Evolutionary conservation across 495 filamentous ascomycete species (phyloP).

Genomic region (Aspergillus asperescens): DNA sequence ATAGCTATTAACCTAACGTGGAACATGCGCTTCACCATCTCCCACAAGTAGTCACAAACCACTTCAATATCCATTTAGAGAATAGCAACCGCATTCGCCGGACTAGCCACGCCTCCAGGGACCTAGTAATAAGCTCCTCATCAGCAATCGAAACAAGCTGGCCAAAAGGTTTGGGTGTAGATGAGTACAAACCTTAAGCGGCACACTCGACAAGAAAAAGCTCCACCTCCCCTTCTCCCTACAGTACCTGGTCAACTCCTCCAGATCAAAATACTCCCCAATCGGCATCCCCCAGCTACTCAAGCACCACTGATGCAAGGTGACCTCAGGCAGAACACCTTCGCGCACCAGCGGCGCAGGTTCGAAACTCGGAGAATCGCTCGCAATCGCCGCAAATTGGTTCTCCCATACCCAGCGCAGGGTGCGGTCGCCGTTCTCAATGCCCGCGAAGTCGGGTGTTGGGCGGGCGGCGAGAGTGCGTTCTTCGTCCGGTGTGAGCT

Average conservation of each 20-base stretch:
- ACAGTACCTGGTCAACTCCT: slow-evolving; percentile 44
- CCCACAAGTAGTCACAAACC: neutral
- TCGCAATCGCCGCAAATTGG: slow-evolving; percentile 48
- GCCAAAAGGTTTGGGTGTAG: too few species aligned
- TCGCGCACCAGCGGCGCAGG: slow-evolving; percentile 11
- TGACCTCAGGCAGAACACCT: slow-evolving; percentile 11
- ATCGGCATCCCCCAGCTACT: slow-evolving; percentile 54
- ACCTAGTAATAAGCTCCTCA: slow-evolving; percentile 22
- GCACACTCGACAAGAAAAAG: slow-evolving; percentile 53
- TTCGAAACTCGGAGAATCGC: slow-evolving; percentile 48
- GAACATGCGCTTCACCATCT: neutral
- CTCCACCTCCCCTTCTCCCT: slow-evolving; percentile 35
- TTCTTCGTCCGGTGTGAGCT: slow-evolving; percentile 26
- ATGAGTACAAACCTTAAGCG: slow-evolving; percentile 49
- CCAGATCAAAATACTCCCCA: slow-evolving; percentile 56
- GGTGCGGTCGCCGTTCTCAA: slow-evolving; percentile 39
- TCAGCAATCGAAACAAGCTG: neutral
- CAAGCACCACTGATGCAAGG: slow-evolving; percentile 50
- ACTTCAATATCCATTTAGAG: slow-evolving; percentile 23
- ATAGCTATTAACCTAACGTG: too few species aligned
- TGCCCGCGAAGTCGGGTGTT: slow-evolving; percentile 35
- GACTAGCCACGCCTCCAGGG: slow-evolving; percentile 51
- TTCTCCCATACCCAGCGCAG: slow-evolving; percentile 48
- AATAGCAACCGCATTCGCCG: slow-evolving; percentile 47
- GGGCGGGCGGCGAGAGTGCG: slow-evolving; percentile 24